Evolutionary conservation across 805 yeast genomes (phyloP), one percentile per base, ranked within the genome.

Genomic region (Candida insectorum): DNA sequence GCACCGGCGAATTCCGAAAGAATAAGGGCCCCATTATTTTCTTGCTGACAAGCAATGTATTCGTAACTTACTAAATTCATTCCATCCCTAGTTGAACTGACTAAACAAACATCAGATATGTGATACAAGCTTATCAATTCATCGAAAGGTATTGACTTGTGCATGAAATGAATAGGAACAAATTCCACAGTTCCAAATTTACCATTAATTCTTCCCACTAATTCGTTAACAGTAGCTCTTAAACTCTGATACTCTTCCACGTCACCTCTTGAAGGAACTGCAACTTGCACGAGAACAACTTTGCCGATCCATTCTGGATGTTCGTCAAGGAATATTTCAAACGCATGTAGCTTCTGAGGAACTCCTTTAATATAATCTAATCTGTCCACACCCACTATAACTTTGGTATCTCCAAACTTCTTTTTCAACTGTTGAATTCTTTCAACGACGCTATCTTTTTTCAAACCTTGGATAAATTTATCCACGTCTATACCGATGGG

Each of bases 401-500:
- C 73, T 58, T 91, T 89, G 33, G 81, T 72, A 46, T 80, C 93
- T 43, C 85, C 86, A 48, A 84, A 83, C 44, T 73, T 71, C 32
- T 69, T 24, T 39, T 69, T 75, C 39, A 93, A 65, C 37, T 75
- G 76, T 21, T 60, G 49, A 38, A 91, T 78, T 47, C 98, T 73
- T 17, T 74, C 57, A 28, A 75, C 69, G 4, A 89, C 97, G 4
- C 64, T 49, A 1, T 68, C 73, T 39, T 74, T 71, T 44, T 78
- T 68, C 45, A 93, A 60, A 0, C 96, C 97, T 15, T 79, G 84
- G 11, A 82, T 64, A 57, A 93, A 93, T 46, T 85, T 86, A 38
- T 87, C 95, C 15, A 88, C 95, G 53, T 93, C 98, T 40, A 93
- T 93, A 37, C 99, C 99, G 46, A 93, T 93, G n/a, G 99, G 98